phyloP scores from a whole-genome alignment of 2,329 filamentous ascomycete species.

The Cryphonectria naterciae region DNA sequence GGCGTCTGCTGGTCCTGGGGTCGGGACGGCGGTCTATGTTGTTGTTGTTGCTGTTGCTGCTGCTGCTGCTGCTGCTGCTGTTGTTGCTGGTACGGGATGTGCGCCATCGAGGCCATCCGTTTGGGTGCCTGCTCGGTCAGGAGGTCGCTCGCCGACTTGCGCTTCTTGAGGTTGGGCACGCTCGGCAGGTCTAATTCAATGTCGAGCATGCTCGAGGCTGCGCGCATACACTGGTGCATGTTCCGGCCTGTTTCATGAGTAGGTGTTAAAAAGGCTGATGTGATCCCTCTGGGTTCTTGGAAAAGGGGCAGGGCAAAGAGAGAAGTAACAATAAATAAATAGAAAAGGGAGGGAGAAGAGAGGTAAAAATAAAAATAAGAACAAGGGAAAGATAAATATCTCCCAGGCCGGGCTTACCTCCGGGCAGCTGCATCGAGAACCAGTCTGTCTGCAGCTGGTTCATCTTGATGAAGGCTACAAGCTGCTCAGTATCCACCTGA shows the following conservation, averaged over 20 bases:
- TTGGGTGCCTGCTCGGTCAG: slow-evolving; percentile 38
- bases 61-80: slow-evolving; percentile 7
- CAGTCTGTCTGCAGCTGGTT: slow-evolving; percentile 40
- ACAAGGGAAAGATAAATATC: neutral
- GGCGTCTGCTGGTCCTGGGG: slow-evolving; percentile 21
- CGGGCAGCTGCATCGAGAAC: slow-evolving; percentile 42
- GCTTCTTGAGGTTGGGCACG: slow-evolving; percentile 37
- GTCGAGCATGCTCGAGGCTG: slow-evolving; percentile 39
- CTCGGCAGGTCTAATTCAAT: slow-evolving; percentile 34
- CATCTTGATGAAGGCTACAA: slow-evolving; percentile 52
- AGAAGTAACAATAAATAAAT: neutral
- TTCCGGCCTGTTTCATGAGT: slow-evolving; percentile 38
- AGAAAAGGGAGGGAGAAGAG: too few species aligned
- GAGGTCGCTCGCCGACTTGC: slow-evolving; percentile 38
- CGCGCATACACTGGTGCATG: slow-evolving; percentile 40
- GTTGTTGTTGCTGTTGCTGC: neutral
- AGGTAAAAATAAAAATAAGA: neutral
- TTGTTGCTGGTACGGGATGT: slow-evolving; percentile 17
- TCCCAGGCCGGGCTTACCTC: slow-evolving; percentile 34
- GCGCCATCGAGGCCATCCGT: slow-evolving; percentile 35
- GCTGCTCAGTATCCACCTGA: slow-evolving; percentile 49
- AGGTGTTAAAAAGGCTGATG: slow-evolving; percentile 27
- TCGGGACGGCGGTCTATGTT: slow-evolving; percentile 23
- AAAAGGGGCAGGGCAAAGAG: neutral
- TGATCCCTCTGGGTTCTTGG: neutral